phyloP scores from a whole-genome alignment of 2,329 filamentous ascomycete genomes.

The Arthrobotrys sphaeroides region DNA sequence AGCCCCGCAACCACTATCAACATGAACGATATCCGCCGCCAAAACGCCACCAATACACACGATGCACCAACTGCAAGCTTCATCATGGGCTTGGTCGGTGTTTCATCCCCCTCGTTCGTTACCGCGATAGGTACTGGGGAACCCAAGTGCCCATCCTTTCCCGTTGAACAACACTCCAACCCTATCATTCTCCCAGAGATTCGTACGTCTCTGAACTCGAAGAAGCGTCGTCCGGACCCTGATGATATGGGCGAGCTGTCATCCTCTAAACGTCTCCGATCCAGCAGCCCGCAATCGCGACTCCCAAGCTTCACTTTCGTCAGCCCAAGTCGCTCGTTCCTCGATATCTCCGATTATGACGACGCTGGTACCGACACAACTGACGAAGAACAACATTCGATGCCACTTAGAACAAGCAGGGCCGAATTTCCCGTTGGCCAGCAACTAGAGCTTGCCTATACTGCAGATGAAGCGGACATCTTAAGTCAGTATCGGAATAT shows the following conservation, averaged over 20 bases:
- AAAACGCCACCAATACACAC: background rate
- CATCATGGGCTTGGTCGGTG: slow-evolving; percentile 4
- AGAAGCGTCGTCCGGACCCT: background rate
- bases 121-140: background rate
- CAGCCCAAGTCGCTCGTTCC: background rate
- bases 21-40: background rate
- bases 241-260: background rate
- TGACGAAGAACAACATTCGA: background rate
- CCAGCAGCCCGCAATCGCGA: background rate
- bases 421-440: background rate
- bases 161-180: background rate
- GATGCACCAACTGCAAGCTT: slow-evolving; percentile 7
- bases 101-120: background rate
- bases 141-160: background rate
- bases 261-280: background rate
- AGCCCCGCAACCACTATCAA: too few species aligned
- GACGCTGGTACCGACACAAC: background rate
- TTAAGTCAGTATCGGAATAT: background rate
- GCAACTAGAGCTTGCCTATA: background rate
- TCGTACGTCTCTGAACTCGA: background rate
- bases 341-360: background rate
- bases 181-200: background rate
- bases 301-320: background rate
- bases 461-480: background rate
- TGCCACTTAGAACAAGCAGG: background rate